These are phyloP conservation scores for Penicillium malachiteum DNA, from an alignment of 495 filamentous ascomycete genomes.

Conservation along the genomic window DNA sequence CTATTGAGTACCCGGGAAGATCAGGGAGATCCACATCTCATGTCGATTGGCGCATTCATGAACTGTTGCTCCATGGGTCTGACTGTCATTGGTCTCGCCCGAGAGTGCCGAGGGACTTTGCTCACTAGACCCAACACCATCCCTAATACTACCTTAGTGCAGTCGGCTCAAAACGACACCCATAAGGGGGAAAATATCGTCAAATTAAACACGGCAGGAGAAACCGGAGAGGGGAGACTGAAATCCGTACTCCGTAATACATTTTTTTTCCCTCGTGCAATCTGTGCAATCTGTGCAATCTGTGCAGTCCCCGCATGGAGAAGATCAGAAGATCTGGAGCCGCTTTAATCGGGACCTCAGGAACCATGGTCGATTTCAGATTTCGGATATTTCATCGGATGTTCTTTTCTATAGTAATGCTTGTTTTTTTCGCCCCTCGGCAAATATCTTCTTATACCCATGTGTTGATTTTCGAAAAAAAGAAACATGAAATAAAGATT, in stretches of 20 bases:
- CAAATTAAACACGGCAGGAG: not conserved
- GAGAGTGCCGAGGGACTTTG: constrained; percentile 8
- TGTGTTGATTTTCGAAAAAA: not conserved
- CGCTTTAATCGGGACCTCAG: not conserved
- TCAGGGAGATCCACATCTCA: constrained; percentile 22
- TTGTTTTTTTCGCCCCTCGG: not conserved
- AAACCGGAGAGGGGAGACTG: not conserved
- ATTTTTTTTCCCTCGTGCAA: not conserved
- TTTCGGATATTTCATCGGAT: no score
- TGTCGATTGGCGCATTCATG: constrained; percentile 28
- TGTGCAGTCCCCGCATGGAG: not conserved
- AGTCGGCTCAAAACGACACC: constrained; percentile 12
- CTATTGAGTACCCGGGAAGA: constrained; percentile 34
- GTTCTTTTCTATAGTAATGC: no score
- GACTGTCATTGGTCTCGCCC: constrained; percentile 20
- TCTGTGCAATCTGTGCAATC: not conserved
- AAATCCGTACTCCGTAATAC: not conserved
- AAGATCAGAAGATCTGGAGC: not conserved
- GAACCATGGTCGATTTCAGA: no score
- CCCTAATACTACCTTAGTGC: constrained; percentile 12
- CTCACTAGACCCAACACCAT: constrained; percentile 22
- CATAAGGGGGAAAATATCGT: constrained; percentile 5
- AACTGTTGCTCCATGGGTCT: constrained; percentile 25
- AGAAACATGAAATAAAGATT: constrained; percentile 11
- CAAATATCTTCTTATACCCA: not conserved